Evolutionary conservation across 2,329 filamentous ascomycete genomes (phyloP).

Genomic region (Diaporthe nobilis): DNA sequence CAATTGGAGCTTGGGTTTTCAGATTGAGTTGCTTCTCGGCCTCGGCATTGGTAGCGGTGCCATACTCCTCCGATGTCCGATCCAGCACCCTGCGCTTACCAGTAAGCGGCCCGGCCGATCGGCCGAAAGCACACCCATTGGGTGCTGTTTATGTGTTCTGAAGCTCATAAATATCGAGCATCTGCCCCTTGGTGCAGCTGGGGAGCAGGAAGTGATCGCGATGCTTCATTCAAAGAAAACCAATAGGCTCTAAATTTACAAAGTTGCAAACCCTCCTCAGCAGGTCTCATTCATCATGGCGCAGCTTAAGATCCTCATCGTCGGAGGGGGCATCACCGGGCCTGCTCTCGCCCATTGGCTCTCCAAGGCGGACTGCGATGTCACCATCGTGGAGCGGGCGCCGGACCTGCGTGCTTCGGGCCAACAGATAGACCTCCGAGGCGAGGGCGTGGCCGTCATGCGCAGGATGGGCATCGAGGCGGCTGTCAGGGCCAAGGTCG

Average conservation of each 20-base stretch:
- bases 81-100: background rate
- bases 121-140: background rate
- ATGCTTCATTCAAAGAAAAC: background rate
- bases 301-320: conserved; percentile 36
- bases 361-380: conserved; percentile 42
- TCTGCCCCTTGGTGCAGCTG: background rate
- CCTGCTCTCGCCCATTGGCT: conserved; percentile 47
- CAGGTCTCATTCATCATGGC: conserved; percentile 11
- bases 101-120: conserved; percentile 1
- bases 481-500: conserved; percentile 38
- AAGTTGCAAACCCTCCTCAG: background rate
- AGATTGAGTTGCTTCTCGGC: conserved; percentile 5
- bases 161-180: background rate
- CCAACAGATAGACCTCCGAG: conserved; percentile 49
- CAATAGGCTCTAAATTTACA: background rate
- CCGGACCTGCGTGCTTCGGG: conserved; percentile 44
- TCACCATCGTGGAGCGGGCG: conserved; percentile 49
- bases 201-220: background rate
- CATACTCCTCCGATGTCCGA: conserved; percentile 2
- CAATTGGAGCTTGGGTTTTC: background rate
- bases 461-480: conserved; percentile 45
- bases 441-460: conserved; percentile 45
- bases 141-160: background rate
- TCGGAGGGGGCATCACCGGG: conserved; percentile 46
- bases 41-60: conserved; percentile 12